phyloP scores from a whole-genome alignment of 2,329 filamentous ascomycete genomes.

The Fusarium mexicanum region DNA sequence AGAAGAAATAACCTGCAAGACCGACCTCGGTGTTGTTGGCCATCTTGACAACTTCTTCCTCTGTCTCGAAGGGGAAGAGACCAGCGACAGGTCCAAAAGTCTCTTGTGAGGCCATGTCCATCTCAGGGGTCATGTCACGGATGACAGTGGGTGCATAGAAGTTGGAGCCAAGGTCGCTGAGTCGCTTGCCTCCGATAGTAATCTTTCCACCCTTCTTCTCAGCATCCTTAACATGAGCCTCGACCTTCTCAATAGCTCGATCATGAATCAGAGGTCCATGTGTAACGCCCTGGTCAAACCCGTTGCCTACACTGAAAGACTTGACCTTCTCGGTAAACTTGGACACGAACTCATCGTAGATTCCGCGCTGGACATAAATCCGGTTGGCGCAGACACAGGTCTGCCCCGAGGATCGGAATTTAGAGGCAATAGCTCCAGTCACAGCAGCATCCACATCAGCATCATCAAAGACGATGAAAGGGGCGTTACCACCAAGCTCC shows the following conservation, averaged over 20 bases:
- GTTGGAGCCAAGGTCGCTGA: slow-evolving; percentile 80
- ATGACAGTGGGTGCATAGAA: slow-evolving; percentile 94
- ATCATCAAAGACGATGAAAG: slow-evolving; percentile 97
- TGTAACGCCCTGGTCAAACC: slow-evolving; percentile 75
- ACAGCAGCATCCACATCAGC: slow-evolving; percentile 89
- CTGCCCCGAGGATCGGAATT: slow-evolving; percentile 95
- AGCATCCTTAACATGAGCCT: slow-evolving; percentile 82
- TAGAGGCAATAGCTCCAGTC: slow-evolving; percentile 81
- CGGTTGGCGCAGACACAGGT: slow-evolving; percentile 93
- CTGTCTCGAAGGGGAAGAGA: slow-evolving; percentile 86
- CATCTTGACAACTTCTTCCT: slow-evolving; percentile 85
- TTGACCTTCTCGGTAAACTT: slow-evolving; percentile 78
- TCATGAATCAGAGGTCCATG: slow-evolving; percentile 88
- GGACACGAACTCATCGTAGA: slow-evolving; percentile 79
- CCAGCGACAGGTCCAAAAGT: slow-evolving; percentile 96
- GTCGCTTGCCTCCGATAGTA: slow-evolving; percentile 76
- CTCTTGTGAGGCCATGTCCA: slow-evolving; percentile 87
- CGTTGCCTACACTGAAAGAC: slow-evolving; percentile 78
- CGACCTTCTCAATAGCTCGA: slow-evolving; percentile 81
- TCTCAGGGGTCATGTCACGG: slow-evolving; percentile 83
- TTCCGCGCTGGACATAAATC: slow-evolving; percentile 79
- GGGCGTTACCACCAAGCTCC: slow-evolving; percentile 93
- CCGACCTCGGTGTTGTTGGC: slow-evolving; percentile 88
- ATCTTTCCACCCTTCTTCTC: slow-evolving; percentile 80
- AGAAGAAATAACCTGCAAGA: slow-evolving; percentile 95